These are phyloP conservation scores for Cymodocea nodosa DNA, from an alignment of 116 monocot species.

Conservation along the genomic window DNA sequence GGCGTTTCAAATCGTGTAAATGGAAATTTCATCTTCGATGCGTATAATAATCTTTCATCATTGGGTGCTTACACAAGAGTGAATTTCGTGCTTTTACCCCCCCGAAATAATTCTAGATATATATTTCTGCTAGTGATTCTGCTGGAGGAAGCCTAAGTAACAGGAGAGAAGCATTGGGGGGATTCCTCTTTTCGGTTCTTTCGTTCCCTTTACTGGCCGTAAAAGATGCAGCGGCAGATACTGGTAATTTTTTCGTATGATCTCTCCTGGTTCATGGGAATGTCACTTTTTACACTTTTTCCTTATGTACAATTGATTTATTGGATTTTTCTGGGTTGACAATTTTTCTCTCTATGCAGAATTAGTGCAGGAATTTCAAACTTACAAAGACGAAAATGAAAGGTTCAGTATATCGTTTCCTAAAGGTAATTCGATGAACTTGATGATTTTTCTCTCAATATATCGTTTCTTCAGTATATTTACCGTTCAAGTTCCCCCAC, in stretches of 20 bases:
- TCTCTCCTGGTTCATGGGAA: background rate
- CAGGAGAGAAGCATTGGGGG: constrained; percentile 43
- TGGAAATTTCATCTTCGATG: too few species aligned
- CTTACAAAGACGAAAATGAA: constrained; percentile 22
- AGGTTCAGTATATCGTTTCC: constrained; percentile 23
- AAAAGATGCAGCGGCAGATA: constrained; percentile 27
- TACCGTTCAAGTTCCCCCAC: too few species aligned
- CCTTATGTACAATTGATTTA: background rate
- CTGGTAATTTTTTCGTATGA: constrained; percentile 13
- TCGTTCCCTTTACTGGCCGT: constrained; percentile 21
- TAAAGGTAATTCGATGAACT: constrained; percentile 28
- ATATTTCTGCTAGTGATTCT: background rate
- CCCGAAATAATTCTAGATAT: background rate
- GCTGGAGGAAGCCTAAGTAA: constrained; percentile 1
- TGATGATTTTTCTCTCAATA: too few species aligned
- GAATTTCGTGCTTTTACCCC: too few species aligned
- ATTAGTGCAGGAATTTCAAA: constrained; percentile 21
- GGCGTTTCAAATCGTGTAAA: too few species aligned
- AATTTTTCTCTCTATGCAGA: constrained; percentile 17
- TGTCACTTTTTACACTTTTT: background rate
- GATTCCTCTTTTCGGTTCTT: constrained; percentile 26
- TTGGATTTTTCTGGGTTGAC: background rate
- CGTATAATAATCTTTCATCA: too few species aligned
- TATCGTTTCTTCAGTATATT: background rate
- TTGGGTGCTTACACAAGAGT: too few species aligned